A percentile compares a stretch with the other conserved stretches of the same genome.
Conservation (phyloP, 345 rosid genomes). For the Salix arbutifolia region DNA sequence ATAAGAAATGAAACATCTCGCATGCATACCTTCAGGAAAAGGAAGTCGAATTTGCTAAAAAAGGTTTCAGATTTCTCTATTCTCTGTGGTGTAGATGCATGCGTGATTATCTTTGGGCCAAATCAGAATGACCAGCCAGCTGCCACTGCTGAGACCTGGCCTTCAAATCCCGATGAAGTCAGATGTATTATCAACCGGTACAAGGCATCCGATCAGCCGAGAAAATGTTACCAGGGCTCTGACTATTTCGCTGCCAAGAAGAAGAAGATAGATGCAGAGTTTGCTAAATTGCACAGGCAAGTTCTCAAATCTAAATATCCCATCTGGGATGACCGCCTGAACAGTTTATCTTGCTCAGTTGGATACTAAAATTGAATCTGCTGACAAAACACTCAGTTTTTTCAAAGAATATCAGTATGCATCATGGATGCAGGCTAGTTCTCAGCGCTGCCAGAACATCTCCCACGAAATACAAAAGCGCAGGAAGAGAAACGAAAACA, state of each 20-base stretch:
- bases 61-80: conserved; percentile 15
- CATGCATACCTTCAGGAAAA: conserved; percentile 6
- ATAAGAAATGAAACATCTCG: conserved; percentile 10
- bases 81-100: conserved; percentile 19
- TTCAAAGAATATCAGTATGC: neutral
- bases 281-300: neutral
- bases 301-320: neutral
- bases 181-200: neutral
- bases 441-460: neutral
- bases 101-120: conserved; percentile 10
- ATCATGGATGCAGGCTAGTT: neutral
- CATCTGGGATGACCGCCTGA: neutral
- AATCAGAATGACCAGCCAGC: neutral
- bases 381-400: neutral
- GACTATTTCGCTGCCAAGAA: conserved; percentile 16
- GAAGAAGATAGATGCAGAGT: conserved; percentile 2
- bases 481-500: neutral
- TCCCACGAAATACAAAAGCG: neutral
- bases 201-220: neutral
- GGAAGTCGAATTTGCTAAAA: conserved; percentile 11
- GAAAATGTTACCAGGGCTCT: neutral
- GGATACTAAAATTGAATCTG: neutral
- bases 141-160: conserved; percentile 1
- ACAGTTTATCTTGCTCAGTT: neutral
- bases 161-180: conserved; percentile 5